Evolutionary conservation across 2,329 filamentous ascomycete genomes (phyloP).

Genomic region (Teratosphaeria nubilosa): DNA sequence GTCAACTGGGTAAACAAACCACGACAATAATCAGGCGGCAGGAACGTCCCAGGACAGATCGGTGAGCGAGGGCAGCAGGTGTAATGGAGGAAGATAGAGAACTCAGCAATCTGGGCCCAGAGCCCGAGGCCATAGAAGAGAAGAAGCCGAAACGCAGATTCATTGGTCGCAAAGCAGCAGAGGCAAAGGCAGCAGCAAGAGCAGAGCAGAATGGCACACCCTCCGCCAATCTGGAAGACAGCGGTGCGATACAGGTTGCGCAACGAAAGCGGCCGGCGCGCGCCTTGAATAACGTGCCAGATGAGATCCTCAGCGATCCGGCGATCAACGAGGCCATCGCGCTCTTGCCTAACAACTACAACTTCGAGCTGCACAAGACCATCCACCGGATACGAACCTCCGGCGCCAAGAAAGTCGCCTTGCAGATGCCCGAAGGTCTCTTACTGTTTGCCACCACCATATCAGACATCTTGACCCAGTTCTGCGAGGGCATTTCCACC

Average conservation of each 20-base stretch:
- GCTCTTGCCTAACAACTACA: conserved; percentile 89
- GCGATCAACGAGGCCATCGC: conserved; percentile 80
- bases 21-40: not conserved
- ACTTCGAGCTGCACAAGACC: conserved; percentile 96
- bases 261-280: conserved; percentile 63
- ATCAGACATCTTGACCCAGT: conserved; percentile 88
- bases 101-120: conserved; percentile 57
- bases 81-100: conserved; percentile 70
- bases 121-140: conserved; percentile 37
- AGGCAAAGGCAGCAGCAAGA: conserved; percentile 47
- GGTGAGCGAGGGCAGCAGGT: not conserved
- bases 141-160: conserved; percentile 87
- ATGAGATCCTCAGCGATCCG: conserved; percentile 73
- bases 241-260: conserved; percentile 60
- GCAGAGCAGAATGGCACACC: conserved; percentile 29
- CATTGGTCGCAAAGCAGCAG: conserved; percentile 68
- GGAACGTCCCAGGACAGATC: not conserved
- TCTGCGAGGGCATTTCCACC: conserved; percentile 84
- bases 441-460: conserved; percentile 95
- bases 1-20: not conserved
- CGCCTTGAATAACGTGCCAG: conserved; percentile 82
- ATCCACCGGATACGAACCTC: conserved; percentile 83
- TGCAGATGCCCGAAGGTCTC: conserved; percentile 96
- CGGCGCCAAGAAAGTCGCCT: conserved; percentile 69
- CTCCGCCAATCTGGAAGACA: conserved; percentile 46